Evolutionary conservation across 257 asterid species (phyloP).

Genomic region (Solanum virginianum): DNA sequence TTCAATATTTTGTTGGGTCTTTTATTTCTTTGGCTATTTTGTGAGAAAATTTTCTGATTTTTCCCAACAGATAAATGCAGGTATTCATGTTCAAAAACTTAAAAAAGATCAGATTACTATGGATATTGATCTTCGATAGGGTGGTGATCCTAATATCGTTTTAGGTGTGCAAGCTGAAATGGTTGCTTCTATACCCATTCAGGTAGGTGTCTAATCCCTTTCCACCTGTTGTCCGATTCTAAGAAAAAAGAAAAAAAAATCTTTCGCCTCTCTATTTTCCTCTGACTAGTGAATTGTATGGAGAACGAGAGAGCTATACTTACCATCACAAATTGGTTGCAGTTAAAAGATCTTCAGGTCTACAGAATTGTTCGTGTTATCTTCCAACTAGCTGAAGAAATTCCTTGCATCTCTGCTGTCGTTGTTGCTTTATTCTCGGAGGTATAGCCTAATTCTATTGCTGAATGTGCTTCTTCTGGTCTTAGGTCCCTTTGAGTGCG

Average conservation of each 20-base stretch:
- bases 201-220: conserved; percentile 33
- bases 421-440: conserved; percentile 97
- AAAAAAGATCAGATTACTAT: conserved; percentile 90
- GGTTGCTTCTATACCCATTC: conserved; percentile 96
- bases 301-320: background rate
- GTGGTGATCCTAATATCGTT: conserved; percentile 93
- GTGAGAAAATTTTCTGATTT: no score
- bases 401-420: conserved; percentile 96
- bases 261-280: background rate
- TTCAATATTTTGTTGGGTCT: no score
- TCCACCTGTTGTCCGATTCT: background rate
- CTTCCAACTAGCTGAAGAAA: conserved; percentile 92
- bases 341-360: conserved; percentile 95
- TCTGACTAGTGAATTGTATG: background rate
- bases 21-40: no score
- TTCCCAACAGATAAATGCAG: conserved; percentile 49
- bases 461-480: background rate
- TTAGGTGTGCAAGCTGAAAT: conserved; percentile 77
- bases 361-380: conserved; percentile 89
- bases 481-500: background rate
- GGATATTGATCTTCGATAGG: conserved; percentile 98
- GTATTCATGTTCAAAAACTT: conserved; percentile 94
- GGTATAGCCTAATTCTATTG: conserved; percentile 22
- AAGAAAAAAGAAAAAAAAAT: background rate
- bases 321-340: conserved; percentile 13